Evolutionary conservation across 73 alveolate genomes (phyloP).

Genomic region (Paramecium sexaurelia): DNA sequence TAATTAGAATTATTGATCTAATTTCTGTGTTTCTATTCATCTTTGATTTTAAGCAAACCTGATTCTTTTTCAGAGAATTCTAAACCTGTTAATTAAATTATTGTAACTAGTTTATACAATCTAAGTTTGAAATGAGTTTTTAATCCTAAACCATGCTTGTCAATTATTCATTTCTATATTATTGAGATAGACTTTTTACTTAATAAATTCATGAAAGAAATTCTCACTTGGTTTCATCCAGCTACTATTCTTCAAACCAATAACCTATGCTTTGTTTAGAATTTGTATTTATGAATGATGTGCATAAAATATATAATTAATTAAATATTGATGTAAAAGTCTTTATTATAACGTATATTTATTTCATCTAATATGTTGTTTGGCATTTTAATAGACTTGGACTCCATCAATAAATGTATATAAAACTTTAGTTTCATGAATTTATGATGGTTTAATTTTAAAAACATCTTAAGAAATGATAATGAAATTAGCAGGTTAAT

Average conservation of each 20-base stretch:
- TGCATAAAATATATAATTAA: slow-evolving; percentile 61
- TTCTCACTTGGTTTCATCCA: slow-evolving; percentile 63
- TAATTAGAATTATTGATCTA: too few species aligned
- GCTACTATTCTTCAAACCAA: slow-evolving; percentile 69
- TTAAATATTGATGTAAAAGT: not conserved
- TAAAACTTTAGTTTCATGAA: not conserved
- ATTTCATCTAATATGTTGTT: not conserved
- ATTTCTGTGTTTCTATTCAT: too few species aligned
- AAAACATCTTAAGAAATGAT: not conserved
- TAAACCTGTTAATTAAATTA: too few species aligned
- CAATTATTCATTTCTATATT: slow-evolving; percentile 31
- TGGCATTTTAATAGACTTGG: not conserved
- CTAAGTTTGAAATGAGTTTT: not conserved
- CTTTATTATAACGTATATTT: not conserved
- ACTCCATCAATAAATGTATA: not conserved
- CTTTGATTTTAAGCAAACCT: too few species aligned
- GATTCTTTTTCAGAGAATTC: too few species aligned
- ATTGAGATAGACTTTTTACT: slow-evolving; percentile 13
- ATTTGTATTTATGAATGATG: slow-evolving; percentile 59
- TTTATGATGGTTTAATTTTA: not conserved
- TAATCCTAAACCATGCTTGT: slow-evolving; percentile 27
- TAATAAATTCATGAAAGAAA: not conserved
- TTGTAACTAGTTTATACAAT: too few species aligned
- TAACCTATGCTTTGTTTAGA: slow-evolving; percentile 61
- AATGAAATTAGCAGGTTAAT: not conserved